Evolutionary conservation across 306 rosid genomes (phyloP), one percentile per base, ranked within the genome.

Genomic region (Corylus heterophylla): DNA sequence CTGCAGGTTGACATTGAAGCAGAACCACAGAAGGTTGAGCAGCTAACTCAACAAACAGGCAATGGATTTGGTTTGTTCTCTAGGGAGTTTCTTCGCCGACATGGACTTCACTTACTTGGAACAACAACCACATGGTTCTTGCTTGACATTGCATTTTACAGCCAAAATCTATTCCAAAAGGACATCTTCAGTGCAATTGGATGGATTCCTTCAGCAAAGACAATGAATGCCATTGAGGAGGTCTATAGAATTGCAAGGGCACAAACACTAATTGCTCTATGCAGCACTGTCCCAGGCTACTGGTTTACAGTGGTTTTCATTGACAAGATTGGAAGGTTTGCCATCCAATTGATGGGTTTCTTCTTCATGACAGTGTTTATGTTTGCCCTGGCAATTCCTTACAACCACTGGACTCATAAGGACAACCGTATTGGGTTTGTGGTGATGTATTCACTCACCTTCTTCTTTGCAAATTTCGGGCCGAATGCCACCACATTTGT

Each of bases 401-500:
- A 90, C 74, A 79, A 92, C 0, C 92, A 89, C 62, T 92, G 96
- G 92, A 88, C 88, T 79, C 88, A 59, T 2, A 86, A 68, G 77
- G 94, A 87, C 0, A 81, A 90, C 75, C 77, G 79, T 2, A 88
- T 88, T 5, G 97, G 92, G 29, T 93, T 93, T 12, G 90, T 89
- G 31, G 82, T 74, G 64, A 64, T 89, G 8, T 93, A 90, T 77
- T 87, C 96, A 2, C 56, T 90, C 27, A 88, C 92, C 11, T 93
- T 93, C 78, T 90, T 93, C 89, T 90, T 93, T 11, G 89, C 94
- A 0, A 93, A 93, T 51, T 93, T 93, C 16, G 97, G 96, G 44
- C 94, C 96, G 14, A 92, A 92, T 68, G 88, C 97, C 9, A 92
- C 94, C 16, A 92, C 97, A 51, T 90, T 92, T 56, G 92, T 92